A percentile compares a stretch with the other conserved stretches of the same genome.
phyloP scores from a whole-genome alignment of 202 grass and related monocot genomes.

The Zoysia matrella region DNA sequence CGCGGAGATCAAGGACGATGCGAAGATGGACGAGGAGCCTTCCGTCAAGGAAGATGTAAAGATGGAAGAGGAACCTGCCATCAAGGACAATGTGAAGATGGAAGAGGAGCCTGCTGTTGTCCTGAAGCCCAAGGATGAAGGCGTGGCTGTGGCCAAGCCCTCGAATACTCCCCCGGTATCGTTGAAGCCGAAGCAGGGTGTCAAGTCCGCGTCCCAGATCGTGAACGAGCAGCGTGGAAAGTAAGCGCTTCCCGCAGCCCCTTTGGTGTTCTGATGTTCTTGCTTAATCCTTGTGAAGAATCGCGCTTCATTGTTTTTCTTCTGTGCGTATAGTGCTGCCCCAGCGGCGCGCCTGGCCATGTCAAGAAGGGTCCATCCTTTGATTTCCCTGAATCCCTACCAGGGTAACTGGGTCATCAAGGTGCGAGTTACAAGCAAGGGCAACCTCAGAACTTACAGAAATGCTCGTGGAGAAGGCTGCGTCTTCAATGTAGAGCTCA shows the following conservation, averaged over 20 bases:
- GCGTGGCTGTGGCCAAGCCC: conserved; percentile 5
- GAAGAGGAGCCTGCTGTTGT: conserved; percentile 38
- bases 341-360: conserved; percentile 80
- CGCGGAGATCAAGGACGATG: conserved; percentile 71
- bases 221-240: conserved; percentile 79
- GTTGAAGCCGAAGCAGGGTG: conserved; percentile 67
- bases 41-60: conserved; percentile 40
- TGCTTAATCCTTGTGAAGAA: background rate
- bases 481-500: conserved; percentile 95
- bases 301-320: background rate
- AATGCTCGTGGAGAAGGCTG: conserved; percentile 90
- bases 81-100: conserved; percentile 28
- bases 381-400: conserved; percentile 89
- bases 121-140: conserved; percentile 50
- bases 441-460: conserved; percentile 79
- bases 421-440: conserved; percentile 92
- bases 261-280: background rate
- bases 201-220: conserved; percentile 83
- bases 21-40: conserved; percentile 52
- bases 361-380: conserved; percentile 82
- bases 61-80: background rate
- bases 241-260: conserved; percentile 49
- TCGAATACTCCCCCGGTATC: conserved; percentile 23
- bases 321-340: conserved; percentile 67
- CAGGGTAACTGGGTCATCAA: conserved; percentile 99